Evolutionary conservation across 192 early-diverging fungal species (phyloP), one percentile per base, ranked within the genome.

Genomic region (Backusella macrospora): DNA sequence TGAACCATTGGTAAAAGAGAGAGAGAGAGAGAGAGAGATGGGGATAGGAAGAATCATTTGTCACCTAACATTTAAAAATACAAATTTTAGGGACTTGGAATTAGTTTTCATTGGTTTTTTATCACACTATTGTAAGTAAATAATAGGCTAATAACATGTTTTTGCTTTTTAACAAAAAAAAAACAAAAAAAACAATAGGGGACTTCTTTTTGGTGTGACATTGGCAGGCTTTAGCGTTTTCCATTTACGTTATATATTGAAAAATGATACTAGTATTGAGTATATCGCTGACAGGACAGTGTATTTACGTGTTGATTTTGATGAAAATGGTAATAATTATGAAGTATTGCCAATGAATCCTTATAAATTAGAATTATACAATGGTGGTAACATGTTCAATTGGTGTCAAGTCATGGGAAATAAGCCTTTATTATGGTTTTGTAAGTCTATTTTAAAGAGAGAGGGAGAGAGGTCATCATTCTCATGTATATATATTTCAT

Each of bases 191-290:
- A 62, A 48, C 69, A 45, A 71, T 43, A 80, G 71, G 52, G 38
- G 80, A 52, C 43, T 76, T 13, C 38, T 86, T 7, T 86, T 83
- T 77, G 82, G 82, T 1, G 59, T 80, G 38, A 78, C 74, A 7
- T 73, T 86, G 16, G 40, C 75, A 12, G 78, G 77, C 16, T 86
- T 86, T 62, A 75, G 79, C 1, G 55, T 70, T 3, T 76, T 79
- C 5, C 85, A 86, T 72, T 43, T 73, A 34, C 78, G 79, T 12
- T 78, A 84, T 52, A 82, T 86, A 43, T 47, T 79, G 0, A 21
- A 73, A 42, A 86, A 86, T 71, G 48, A 76, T 16, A 84, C 82
- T 0, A 86, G 82, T 2, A 86, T 86, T 47, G 85, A 86, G 65
- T 70, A 78, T 46, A 78, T 84, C 23, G 47, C 40, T 15, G 78